Percentiles rank a stretch among this genome's conserved stretches.
These are phyloP conservation scores for Trichoderma harzianum DNA, from an alignment of 2,329 filamentous ascomycete genomes.

Conservation along the genomic window DNA sequence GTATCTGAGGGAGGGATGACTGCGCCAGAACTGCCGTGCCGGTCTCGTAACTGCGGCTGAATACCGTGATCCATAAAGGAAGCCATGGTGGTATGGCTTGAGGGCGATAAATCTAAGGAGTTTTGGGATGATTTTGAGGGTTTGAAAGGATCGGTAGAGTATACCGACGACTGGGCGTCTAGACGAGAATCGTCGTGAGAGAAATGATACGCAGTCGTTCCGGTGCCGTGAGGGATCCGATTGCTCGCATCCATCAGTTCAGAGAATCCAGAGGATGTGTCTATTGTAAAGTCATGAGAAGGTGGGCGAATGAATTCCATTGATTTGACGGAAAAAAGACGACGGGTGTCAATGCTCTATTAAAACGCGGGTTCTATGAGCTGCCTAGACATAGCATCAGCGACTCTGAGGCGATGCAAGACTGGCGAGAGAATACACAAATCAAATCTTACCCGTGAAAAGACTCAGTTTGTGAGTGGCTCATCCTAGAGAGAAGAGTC, in stretches of 20 bases:
- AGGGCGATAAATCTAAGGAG: neutral
- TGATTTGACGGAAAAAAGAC: slow-evolving; percentile 25
- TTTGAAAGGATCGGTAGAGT: slow-evolving; percentile 20
- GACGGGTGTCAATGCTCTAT: slow-evolving; percentile 24
- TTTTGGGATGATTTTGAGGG: neutral
- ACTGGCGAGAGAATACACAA: neutral
- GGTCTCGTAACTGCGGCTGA: neutral
- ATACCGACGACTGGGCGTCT: slow-evolving; percentile 20
- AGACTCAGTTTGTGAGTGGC: neutral
- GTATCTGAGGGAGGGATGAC: neutral
- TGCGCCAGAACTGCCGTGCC: neutral
- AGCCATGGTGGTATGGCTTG: neutral
- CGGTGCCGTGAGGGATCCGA: slow-evolving; percentile 27
- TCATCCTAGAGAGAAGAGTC: neutral
- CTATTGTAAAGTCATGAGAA: slow-evolving; percentile 28
- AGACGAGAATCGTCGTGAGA: slow-evolving; percentile 35
- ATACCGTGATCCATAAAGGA: neutral
- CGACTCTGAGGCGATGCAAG: neutral
- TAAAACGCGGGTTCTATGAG: neutral
- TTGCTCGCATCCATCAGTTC: slow-evolving; percentile 27
- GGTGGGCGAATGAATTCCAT: slow-evolving; percentile 17
- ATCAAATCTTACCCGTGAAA: neutral
- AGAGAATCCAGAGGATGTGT: slow-evolving; percentile 28
- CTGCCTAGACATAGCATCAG: neutral
- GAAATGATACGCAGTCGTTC: slow-evolving; percentile 23